Evolutionary conservation across 805 yeast species (phyloP).

Genomic region (Candida khao-thaluensis): DNA sequence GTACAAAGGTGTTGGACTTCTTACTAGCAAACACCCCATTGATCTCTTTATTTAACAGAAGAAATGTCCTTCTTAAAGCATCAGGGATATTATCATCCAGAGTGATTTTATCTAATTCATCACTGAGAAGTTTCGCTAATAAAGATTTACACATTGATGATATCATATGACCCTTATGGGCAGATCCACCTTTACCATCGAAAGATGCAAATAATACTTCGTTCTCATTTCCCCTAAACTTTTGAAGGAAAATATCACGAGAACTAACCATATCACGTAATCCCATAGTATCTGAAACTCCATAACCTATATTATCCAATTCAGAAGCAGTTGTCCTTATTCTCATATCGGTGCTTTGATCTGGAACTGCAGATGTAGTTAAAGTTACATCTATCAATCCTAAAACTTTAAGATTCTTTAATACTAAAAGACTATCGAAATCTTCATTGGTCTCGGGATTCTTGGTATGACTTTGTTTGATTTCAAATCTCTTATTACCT

Average conservation of each 20-base stretch:
- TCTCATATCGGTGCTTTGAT: conserved; percentile 77
- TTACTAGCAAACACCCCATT: conserved; percentile 56
- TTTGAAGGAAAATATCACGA: conserved; percentile 83
- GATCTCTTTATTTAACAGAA: conserved; percentile 77
- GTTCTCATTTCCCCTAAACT: conserved; percentile 80
- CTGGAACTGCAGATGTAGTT: conserved; percentile 86
- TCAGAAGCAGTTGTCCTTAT: conserved; percentile 88
- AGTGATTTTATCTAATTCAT: conserved; percentile 54
- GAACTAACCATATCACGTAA: conserved; percentile 60
- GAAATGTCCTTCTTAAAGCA: conserved; percentile 80
- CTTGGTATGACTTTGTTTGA: conserved; percentile 60
- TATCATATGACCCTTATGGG: conserved; percentile 48
- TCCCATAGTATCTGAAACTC: conserved; percentile 88
- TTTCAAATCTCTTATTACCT: conserved; percentile 89
- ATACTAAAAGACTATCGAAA: conserved; percentile 60
- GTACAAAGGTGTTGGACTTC: conserved; percentile 40
- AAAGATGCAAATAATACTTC: conserved; percentile 79
- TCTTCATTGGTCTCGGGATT: conserved; percentile 60
- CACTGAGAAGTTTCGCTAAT: conserved; percentile 64
- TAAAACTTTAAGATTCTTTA: conserved; percentile 67
- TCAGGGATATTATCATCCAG: conserved; percentile 53
- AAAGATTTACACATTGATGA: conserved; percentile 71
- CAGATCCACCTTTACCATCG: conserved; percentile 73
- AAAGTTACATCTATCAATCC: conserved; percentile 96
- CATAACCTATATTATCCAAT: conserved; percentile 73